Base-by-base conservation (phyloP, 2,329 filamentous ascomycete genomes). In the Cytospora chrysosperma region DNA sequence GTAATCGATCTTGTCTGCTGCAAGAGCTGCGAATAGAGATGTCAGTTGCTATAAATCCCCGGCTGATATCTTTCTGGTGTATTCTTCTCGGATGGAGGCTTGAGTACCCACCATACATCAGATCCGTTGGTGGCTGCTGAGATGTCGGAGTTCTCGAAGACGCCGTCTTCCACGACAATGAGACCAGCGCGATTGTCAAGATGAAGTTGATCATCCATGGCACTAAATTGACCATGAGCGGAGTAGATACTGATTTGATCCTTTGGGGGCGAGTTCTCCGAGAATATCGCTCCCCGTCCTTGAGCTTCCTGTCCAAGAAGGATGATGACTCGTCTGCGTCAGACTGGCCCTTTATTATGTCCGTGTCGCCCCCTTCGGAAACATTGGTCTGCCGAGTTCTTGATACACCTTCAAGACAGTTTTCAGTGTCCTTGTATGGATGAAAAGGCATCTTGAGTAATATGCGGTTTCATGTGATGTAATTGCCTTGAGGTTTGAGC, bases 1-100 rank as follows among this genome's bases (percentile, higher is more conserved):
- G 27, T 62, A 62, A 24, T 62, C 61, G 21, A 62, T 51, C 19
- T 55, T 32, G 21, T 62, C 61, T 26, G 57, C 54, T 21, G 61
- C 61, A 27, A 62, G 54, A 24, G 61, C 61, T 62, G 19, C 3
- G 4, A 34, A 43, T 13, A 7, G 10, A 32, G 17, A 7, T 19
- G 6, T 49, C 24, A 47, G 13, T 15, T 4, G 6, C 19, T 12
- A 15, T 17, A 19, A 24, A 12, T n/a, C n/a, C 9, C 3, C 32
- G 19, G 1, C 15, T 4, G 9, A 6, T 4, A 2, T 7, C 9
- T 47, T 15, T 7, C 8, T n/a, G 4, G 15, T 13, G 28, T 17
- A 4, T 21, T 28, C 24, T 8, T 6, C 9, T 19, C 12, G 37
- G 37, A 2, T 19, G 4, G 3, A 34, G 32, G n/a, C n/a, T 30